These are phyloP conservation scores for Furcasterigmium furcatum DNA, from an alignment of 2,329 filamentous ascomycete genomes.

Conservation along the genomic window DNA sequence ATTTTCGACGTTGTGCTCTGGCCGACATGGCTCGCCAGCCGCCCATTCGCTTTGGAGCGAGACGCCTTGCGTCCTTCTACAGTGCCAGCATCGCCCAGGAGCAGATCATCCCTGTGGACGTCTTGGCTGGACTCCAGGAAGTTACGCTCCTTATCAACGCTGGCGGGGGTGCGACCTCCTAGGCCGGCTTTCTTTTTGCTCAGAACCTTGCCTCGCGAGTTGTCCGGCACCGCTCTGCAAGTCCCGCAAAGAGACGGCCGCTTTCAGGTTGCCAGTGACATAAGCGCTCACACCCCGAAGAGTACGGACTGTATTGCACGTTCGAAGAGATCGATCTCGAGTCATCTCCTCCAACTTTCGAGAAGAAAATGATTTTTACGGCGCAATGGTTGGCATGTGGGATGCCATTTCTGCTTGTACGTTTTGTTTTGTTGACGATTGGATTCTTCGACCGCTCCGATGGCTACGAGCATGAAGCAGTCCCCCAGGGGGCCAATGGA, in stretches of 20 bases:
- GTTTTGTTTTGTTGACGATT: neutral
- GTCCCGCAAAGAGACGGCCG: neutral
- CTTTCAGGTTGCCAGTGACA: neutral
- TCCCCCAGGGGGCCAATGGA: no score
- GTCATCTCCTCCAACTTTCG: no score
- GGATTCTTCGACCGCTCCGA: neutral
- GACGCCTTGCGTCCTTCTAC: neutral
- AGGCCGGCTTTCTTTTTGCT: no score
- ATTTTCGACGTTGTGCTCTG: conserved; percentile 66
- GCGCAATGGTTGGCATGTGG: neutral
- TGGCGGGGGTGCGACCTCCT: no score
- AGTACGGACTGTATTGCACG: no score
- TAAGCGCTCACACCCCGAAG: no score
- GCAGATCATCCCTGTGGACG: neutral
- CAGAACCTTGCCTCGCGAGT: no score
- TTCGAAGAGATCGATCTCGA: no score
- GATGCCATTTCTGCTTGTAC: neutral
- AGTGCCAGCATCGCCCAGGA: neutral
- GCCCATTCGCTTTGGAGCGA: neutral
- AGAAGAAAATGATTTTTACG: neutral
- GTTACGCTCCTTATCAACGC: neutral
- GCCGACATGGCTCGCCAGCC: conserved; percentile 43
- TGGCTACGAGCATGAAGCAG: neutral
- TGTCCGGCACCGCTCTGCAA: no score
- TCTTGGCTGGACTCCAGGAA: conserved; percentile 1